Evolutionary conservation across 257 asterid genomes (phyloP).

Genomic region (Jaltomata sinuosa): DNA sequence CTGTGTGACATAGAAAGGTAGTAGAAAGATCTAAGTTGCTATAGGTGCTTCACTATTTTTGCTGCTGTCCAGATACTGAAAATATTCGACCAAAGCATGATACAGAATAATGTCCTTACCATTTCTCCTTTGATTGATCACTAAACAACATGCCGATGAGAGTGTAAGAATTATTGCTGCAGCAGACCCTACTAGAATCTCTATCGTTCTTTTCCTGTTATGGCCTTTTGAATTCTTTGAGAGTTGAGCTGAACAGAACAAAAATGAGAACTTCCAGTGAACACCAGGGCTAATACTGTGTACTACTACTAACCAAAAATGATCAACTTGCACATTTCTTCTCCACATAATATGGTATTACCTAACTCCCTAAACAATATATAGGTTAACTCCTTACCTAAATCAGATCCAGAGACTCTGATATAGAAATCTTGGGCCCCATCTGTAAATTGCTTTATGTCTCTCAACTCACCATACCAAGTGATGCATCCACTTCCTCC

Average conservation of each 20-base stretch:
- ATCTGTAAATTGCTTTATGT: conserved; percentile 20
- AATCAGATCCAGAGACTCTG: conserved; percentile 12
- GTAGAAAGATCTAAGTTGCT: not conserved
- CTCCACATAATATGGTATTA: not conserved
- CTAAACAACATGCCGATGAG: not conserved
- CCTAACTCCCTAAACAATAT: not conserved
- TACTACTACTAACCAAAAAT: not conserved
- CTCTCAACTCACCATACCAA: conserved; percentile 27
- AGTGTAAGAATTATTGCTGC: conserved; percentile 13
- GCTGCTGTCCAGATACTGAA: not conserved
- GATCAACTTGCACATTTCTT: not conserved
- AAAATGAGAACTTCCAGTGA: not conserved
- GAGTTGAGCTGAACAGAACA: conserved; percentile 4
- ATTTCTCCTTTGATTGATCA: conserved; percentile 4
- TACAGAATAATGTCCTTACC: conserved; percentile 1
- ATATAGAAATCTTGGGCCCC: conserved; percentile 27
- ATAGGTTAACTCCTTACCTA: conserved; percentile 3
- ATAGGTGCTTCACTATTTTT: not conserved
- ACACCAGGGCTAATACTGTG: not conserved
- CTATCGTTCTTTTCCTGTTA: conserved; percentile 2
- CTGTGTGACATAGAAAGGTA: not conserved
- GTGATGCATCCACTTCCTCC: conserved; percentile 31
- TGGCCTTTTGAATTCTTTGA: conserved; percentile 2
- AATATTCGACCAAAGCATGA: not conserved
- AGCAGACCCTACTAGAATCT: conserved; percentile 1